A percentile compares a stretch with the other conserved stretches of the same genome.
phyloP scores from a whole-genome alignment of 2,329 filamentous ascomycete species.

The Claviceps maximensis region DNA sequence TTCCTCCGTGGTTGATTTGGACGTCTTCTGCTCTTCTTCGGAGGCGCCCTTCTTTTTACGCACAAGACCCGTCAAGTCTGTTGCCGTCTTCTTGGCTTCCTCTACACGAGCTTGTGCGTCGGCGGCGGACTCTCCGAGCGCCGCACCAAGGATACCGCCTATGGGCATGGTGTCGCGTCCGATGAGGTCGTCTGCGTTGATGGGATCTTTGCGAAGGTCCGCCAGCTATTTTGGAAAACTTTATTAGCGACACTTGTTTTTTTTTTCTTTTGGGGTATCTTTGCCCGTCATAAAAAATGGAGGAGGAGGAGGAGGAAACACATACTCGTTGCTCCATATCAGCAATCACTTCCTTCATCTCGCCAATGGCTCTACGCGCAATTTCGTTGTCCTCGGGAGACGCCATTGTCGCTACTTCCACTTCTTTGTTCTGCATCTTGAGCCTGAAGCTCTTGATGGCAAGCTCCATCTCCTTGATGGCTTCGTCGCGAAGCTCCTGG shows the following conservation, averaged over 20 bases:
- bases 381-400: constrained; percentile 55
- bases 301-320: neutral
- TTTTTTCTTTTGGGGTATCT: neutral
- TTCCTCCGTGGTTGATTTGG: constrained; percentile 4
- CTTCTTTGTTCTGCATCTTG: constrained; percentile 58
- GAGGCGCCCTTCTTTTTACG: constrained; percentile 50
- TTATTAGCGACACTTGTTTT: neutral
- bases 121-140: constrained; percentile 47
- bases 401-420: constrained; percentile 47
- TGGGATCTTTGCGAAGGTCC: constrained; percentile 50
- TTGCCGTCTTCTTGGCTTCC: constrained; percentile 61
- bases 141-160: constrained; percentile 49
- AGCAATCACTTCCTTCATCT: constrained; percentile 64
- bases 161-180: constrained; percentile 27
- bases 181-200: constrained; percentile 27
- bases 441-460: constrained; percentile 61
- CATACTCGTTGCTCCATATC: constrained; percentile 66
- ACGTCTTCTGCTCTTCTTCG: constrained; percentile 12
- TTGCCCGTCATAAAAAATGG: neutral
- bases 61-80: constrained; percentile 60
- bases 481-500: constrained; percentile 57
- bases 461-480: constrained; percentile 55
- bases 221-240: constrained; percentile 33
- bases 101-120: constrained; percentile 52
- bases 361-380: constrained; percentile 47